These are phyloP conservation scores for Delitschia confertaspora DNA, from an alignment of 495 filamentous ascomycete species.

Conservation along the genomic window DNA sequence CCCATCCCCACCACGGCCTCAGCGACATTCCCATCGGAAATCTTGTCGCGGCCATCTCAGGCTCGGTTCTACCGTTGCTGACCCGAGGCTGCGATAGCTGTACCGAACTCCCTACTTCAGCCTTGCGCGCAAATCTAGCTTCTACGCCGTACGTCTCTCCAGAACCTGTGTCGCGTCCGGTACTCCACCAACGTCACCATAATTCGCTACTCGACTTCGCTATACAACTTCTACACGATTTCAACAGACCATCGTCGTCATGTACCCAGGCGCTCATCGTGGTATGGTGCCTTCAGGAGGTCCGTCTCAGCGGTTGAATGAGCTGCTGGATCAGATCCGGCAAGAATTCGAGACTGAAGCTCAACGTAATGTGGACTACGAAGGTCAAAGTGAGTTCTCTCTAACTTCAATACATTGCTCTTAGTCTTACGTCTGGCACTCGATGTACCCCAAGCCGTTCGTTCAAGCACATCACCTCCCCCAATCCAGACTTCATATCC, in stretches of 20 bases:
- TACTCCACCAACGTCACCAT: neutral
- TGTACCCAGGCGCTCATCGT: conserved; percentile 69
- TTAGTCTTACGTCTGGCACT: neutral
- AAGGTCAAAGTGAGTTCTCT: conserved; percentile 72
- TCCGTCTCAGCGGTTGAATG: conserved; percentile 69
- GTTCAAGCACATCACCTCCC: neutral
- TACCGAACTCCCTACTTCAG: conserved; percentile 7
- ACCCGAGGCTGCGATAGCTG: neutral
- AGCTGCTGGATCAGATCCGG: conserved; percentile 84
- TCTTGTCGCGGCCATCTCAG: conserved; percentile 16
- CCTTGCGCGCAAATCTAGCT: conserved; percentile 9
- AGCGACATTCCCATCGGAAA: too few relatives aligned
- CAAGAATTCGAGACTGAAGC: conserved; percentile 81
- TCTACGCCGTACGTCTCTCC: conserved; percentile 5
- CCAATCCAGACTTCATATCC: neutral
- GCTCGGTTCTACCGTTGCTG: neutral
- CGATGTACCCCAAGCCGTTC: neutral
- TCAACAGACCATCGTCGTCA: conserved; percentile 36
- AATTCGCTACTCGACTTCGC: neutral
- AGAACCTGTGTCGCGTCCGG: conserved; percentile 11
- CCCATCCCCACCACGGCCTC: conserved; percentile 7
- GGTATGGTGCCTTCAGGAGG: conserved; percentile 56
- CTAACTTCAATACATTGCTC: conserved; percentile 4
- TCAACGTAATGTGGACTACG: conserved; percentile 66
- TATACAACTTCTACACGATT: neutral